phyloP scores from a whole-genome alignment of 306 rosid genomes.

The Trifolium repens region DNA sequence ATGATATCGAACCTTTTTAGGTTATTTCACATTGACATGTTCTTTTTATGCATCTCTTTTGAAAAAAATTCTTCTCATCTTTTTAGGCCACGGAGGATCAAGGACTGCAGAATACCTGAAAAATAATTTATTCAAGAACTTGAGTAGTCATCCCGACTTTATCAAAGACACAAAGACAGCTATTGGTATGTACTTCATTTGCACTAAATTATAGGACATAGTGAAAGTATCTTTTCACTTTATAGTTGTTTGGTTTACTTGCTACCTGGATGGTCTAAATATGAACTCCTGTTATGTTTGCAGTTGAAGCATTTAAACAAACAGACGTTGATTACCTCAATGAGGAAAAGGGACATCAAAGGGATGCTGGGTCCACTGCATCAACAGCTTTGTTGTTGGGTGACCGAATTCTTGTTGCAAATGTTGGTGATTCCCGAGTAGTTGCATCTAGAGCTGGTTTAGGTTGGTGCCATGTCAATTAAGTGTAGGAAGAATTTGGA shows the following conservation, averaged over 20 bases:
- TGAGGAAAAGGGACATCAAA: slow-evolving; percentile 77
- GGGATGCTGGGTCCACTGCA: slow-evolving; percentile 92
- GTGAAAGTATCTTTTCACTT: slow-evolving; percentile 14
- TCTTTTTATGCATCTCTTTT: slow-evolving; percentile 16
- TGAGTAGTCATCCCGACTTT: slow-evolving; percentile 78
- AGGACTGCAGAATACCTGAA: slow-evolving; percentile 85
- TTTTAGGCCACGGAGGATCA: slow-evolving; percentile 88
- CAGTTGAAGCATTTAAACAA: slow-evolving; percentile 84
- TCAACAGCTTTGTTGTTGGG: slow-evolving; percentile 85
- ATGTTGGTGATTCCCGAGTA: slow-evolving; percentile 96
- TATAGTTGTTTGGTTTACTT: slow-evolving; percentile 33
- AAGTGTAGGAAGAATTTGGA: slow-evolving; percentile 34
- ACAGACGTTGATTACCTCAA: slow-evolving; percentile 83
- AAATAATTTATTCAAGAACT: slow-evolving; percentile 74
- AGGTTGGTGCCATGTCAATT: slow-evolving; percentile 61
- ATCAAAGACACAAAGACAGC: slow-evolving; percentile 82
- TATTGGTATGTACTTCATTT: slow-evolving; percentile 58
- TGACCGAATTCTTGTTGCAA: slow-evolving; percentile 82
- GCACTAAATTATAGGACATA: slow-evolving; percentile 5
- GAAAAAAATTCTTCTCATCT: slow-evolving; percentile 26
- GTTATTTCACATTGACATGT: slow-evolving; percentile 24
- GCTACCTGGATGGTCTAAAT: slow-evolving; percentile 37
- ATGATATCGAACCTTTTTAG: slow-evolving; percentile 4
- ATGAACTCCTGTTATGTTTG: slow-evolving; percentile 29
- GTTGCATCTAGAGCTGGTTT: slow-evolving; percentile 87